Conservation (phyloP, 2,329 filamentous ascomycete species). For the Aspergillus neoniger region DNA sequence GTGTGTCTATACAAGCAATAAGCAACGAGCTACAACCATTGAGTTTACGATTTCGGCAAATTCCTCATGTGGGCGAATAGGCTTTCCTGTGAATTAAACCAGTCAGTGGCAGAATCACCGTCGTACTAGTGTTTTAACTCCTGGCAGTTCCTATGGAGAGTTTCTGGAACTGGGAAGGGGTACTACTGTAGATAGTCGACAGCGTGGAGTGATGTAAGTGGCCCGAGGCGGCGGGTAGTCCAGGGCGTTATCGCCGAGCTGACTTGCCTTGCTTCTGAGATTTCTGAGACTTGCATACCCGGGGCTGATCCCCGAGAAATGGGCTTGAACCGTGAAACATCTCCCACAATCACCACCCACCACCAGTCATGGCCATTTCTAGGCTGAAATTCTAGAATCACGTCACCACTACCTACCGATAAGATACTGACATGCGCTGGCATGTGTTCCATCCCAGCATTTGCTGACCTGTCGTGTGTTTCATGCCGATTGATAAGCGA, state of each 20-base stretch:
- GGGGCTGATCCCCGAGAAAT: not conserved
- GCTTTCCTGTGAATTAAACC: too few relatives aligned
- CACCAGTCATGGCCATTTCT: too few relatives aligned
- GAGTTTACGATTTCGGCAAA: not conserved
- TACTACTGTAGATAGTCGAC: too few relatives aligned
- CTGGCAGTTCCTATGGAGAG: too few relatives aligned
- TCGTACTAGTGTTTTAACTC: too few relatives aligned
- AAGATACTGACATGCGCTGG: too few relatives aligned
- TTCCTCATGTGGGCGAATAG: not conserved
- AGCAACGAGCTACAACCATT: too few relatives aligned
- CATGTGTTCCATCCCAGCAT: too few relatives aligned
- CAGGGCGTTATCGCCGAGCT: not conserved
- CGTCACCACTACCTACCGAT: not conserved
- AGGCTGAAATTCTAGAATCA: not conserved
- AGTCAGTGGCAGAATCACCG: not conserved
- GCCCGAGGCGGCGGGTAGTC: not conserved
- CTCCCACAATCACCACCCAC: not conserved
- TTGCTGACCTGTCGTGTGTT: not conserved
- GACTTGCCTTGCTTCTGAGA: not conserved
- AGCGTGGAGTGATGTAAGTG: constrained; percentile 1
- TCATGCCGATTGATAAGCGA: constrained; percentile 7
- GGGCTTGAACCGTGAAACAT: not conserved
- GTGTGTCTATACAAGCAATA: too few relatives aligned
- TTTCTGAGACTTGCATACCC: not conserved
- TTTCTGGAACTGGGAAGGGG: too few relatives aligned